phyloP scores from a whole-genome alignment of 2,329 filamentous ascomycete genomes.

The Apiospora aurea region DNA sequence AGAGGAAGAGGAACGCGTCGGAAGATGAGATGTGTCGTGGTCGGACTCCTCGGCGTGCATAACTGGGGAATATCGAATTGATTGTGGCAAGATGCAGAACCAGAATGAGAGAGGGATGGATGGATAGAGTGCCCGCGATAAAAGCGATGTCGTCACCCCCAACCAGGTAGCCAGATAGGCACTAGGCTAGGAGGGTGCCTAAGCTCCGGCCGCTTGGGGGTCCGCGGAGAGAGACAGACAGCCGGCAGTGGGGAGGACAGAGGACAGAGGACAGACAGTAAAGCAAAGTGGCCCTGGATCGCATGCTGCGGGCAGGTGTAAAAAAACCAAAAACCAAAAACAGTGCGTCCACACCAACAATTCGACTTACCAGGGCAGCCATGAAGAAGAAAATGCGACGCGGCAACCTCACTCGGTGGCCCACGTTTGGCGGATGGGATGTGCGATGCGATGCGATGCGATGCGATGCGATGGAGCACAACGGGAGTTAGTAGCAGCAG shows the following conservation, averaged over 20 bases:
- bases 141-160: slow-evolving; percentile 18
- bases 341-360: neutral
- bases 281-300: neutral
- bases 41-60: slow-evolving; percentile 4
- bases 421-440: neutral
- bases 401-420: neutral
- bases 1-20: neutral
- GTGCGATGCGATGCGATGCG: slow-evolving; percentile 11
- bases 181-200: slow-evolving; percentile 20
- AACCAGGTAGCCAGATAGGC: neutral
- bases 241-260: neutral
- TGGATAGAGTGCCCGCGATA: neutral
- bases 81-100: slow-evolving; percentile 14
- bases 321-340: neutral
- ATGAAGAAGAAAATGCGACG: slow-evolving; percentile 26
- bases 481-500: neutral
- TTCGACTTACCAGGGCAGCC: slow-evolving; percentile 26
- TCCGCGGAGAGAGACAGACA: neutral
- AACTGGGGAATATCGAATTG: slow-evolving; percentile 13
- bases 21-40: slow-evolving; percentile 14
- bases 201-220: slow-evolving; percentile 20
- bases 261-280: neutral
- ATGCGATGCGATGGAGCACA: neutral
- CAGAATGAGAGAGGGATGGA: neutral
- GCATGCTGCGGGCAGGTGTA: neutral